Evolutionary conservation across 2,329 filamentous ascomycete genomes (phyloP).

Genomic region (Calonectria multiphialidica): DNA sequence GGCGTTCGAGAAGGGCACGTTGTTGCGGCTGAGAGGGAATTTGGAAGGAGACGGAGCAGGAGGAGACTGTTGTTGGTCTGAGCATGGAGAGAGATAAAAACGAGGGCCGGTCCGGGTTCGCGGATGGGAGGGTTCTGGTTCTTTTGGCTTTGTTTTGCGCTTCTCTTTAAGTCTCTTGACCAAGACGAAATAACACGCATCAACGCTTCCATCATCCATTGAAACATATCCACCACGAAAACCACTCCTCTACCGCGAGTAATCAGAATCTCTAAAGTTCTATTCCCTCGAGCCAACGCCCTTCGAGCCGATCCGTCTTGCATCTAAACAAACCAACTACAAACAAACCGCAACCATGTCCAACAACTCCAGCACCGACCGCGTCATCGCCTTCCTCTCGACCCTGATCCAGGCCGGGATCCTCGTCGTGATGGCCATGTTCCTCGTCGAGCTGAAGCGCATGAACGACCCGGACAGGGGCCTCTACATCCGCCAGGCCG

Average conservation of each 20-base stretch:
- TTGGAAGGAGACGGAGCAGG: neutral
- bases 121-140: neutral
- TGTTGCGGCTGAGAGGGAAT: neutral
- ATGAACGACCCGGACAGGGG: constrained; percentile 17
- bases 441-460: constrained; percentile 30
- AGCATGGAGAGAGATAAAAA: neutral
- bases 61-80: neutral
- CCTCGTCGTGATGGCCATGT: constrained; percentile 26
- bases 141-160: too few species aligned
- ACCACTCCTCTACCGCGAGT: too few species aligned
- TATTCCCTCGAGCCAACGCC: neutral
- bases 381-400: constrained; percentile 12
- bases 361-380: neutral
- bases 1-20: neutral
- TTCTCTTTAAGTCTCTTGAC: too few species aligned
- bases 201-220: neutral
- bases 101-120: neutral
- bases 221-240: neutral
- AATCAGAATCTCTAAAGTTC: too few species aligned
- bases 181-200: neutral
- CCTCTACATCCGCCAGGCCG: constrained; percentile 11
- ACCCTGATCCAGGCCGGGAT: constrained; percentile 21
- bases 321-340: neutral
- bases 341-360: neutral
- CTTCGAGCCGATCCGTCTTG: neutral